Evolutionary conservation across 352 stramenopile species (phyloP), one percentile per base, ranked within the genome.

Genomic region (Aphanomyces stellatus): DNA sequence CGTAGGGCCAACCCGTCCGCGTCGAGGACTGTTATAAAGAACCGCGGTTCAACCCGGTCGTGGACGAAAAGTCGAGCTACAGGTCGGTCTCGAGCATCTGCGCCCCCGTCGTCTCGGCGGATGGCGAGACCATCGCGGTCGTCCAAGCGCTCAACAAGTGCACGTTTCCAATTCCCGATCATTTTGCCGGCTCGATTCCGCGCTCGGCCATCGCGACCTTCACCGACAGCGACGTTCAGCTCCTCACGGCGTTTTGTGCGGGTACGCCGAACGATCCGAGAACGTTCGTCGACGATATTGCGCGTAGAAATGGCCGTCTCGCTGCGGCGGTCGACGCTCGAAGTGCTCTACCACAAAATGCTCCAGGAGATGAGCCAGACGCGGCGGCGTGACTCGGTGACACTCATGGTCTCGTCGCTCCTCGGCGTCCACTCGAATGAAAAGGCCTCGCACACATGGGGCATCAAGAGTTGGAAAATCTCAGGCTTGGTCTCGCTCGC

Each of bases 1-100:
- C 40, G 31, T 62, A 55, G 34, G 61, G 61, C 4, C 17, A 68
- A 42, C 30, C 51, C 7, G 46, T 93, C 17, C 80, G 85, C 13
- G 76, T 93, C 4, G 74, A 73, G 15, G 82, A 88, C 43, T 82
- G 88, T 28, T 95, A 96, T 62, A 76, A 88, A 6, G 88, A 96
- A 43, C 78, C 82, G 3, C 80, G 88, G 0, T 96, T 96, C 74
- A 95, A 96, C 71, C 81, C 81, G 64, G 87, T 93, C 22, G 84
- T 92, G 51, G 88, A 96, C 72, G 61, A 79, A 35, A 88, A 87
- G 70, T 88, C 88, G 49, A 83, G 85, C 34, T 96, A 91, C 76
- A 87, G 87, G 57, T 94, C 88, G 0, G 79, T 90, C 42, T 89
- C 78, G 31, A 63, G 91, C 15, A 66, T 94, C 22, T 88, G 79